Conservation (phyloP, 208 protist species). For the Phytomonas serpens region DNA sequence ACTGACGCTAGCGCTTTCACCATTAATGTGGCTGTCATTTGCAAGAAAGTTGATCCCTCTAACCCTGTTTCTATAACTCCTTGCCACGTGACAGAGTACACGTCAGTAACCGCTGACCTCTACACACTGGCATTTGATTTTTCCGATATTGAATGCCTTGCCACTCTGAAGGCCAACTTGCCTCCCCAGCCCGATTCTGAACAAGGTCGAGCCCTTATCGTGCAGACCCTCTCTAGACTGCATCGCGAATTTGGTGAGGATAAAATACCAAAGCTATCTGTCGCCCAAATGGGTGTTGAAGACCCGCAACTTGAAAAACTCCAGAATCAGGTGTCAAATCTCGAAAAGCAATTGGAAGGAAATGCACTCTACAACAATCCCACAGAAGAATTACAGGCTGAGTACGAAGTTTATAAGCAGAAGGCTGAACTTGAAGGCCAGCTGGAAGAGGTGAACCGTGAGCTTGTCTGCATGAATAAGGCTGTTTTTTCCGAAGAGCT, state of each 20-base stretch:
- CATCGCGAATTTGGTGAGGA: constrained; percentile 54
- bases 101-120: constrained; percentile 72
- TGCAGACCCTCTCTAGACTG: constrained; percentile 75
- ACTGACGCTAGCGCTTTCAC: constrained; percentile 63
- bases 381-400: constrained; percentile 43
- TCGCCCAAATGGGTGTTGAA: constrained; percentile 95
- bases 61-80: constrained; percentile 33
- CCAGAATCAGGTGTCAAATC: constrained; percentile 69
- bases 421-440: constrained; percentile 62
- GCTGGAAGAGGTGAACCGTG: constrained; percentile 52
- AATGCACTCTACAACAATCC: constrained; percentile 55
- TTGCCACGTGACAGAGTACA: constrained; percentile 78
- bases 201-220: constrained; percentile 55
- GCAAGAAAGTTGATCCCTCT: constrained; percentile 48
- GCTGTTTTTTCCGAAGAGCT: constrained; percentile 94
- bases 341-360: constrained; percentile 76
- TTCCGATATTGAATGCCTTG: constrained; percentile 55
- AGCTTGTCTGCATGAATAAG: constrained; percentile 81
- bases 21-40: constrained; percentile 77
- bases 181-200: constrained; percentile 70
- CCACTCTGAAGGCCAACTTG: constrained; percentile 73
- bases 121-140: constrained; percentile 85
- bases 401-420: constrained; percentile 62
- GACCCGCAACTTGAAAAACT: constrained; percentile 73
- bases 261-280: constrained; percentile 90